Evolutionary conservation across 495 filamentous ascomycete genomes (phyloP).

Genomic region (Margaritispora aquatica): DNA sequence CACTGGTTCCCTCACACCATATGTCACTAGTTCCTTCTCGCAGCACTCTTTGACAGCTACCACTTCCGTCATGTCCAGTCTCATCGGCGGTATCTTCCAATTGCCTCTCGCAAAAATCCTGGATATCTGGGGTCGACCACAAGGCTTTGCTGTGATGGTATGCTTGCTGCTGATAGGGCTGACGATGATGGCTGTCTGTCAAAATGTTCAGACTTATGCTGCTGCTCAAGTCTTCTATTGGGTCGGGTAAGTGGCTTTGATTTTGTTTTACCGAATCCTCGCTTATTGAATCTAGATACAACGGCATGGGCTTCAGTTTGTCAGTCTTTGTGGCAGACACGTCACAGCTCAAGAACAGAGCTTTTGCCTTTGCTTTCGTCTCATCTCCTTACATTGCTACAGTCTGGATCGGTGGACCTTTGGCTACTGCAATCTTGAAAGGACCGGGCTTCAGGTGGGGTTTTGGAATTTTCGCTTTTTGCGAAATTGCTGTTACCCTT

Average conservation of each 20-base stretch:
- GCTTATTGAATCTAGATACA: constrained; percentile 24
- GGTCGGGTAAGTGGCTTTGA: constrained; percentile 37
- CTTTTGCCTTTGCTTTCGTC: constrained; percentile 47
- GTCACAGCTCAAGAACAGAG: constrained; percentile 48
- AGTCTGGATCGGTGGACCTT: constrained; percentile 36
- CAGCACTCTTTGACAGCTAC: constrained; percentile 31
- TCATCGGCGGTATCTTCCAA: constrained; percentile 47
- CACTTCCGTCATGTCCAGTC: constrained; percentile 30
- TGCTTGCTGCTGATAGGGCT: constrained; percentile 21
- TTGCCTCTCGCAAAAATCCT: constrained; percentile 53
- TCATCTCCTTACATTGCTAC: constrained; percentile 53
- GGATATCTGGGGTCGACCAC: constrained; percentile 45
- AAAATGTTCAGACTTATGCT: constrained; percentile 29
- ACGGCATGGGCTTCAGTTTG: constrained; percentile 43
- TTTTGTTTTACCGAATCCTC: no score
- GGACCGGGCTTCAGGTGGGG: constrained; percentile 47
- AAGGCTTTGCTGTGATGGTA: constrained; percentile 26
- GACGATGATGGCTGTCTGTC: constrained; percentile 33
- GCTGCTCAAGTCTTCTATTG: constrained; percentile 26
- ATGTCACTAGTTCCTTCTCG: constrained; percentile 29
- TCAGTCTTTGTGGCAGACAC: constrained; percentile 57
- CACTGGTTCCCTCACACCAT: constrained; percentile 26
- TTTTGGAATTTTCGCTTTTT: constrained; percentile 46
- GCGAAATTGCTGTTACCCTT: constrained; percentile 37
- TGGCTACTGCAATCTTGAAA: constrained; percentile 31